Evolutionary conservation across 2,329 filamentous ascomycete species (phyloP).

Genomic region (Penicillium sclerotigenum): DNA sequence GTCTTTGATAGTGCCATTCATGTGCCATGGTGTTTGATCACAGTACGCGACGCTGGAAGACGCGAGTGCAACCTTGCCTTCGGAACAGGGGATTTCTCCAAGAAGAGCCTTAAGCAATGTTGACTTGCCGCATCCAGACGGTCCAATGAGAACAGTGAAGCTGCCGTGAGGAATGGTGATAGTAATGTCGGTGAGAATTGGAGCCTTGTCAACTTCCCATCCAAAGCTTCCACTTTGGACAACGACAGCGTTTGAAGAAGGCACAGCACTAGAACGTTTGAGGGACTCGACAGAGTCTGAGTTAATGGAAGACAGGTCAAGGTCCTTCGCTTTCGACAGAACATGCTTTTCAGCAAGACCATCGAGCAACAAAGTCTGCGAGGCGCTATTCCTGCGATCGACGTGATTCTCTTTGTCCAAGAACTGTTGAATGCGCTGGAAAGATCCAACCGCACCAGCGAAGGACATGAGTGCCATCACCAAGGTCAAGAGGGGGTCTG

Average conservation of each 20-base stretch:
- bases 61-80: slow-evolving; percentile 35
- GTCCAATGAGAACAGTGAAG: slow-evolving; percentile 50
- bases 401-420: slow-evolving; percentile 34
- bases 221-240: slow-evolving; percentile 48
- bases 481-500: slow-evolving; percentile 46
- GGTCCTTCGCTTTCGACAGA: slow-evolving; percentile 21
- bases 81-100: slow-evolving; percentile 40
- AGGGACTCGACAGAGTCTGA: slow-evolving; percentile 25
- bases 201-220: slow-evolving; percentile 45
- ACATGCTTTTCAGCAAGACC: slow-evolving; percentile 21
- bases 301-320: slow-evolving; percentile 23
- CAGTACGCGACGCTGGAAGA: slow-evolving; percentile 40
- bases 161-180: slow-evolving; percentile 43
- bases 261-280: slow-evolving; percentile 15
- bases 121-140: slow-evolving; percentile 54
- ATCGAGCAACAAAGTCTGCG: slow-evolving; percentile 13
- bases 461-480: slow-evolving; percentile 47
- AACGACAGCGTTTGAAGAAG: slow-evolving; percentile 32
- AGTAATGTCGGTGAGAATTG: slow-evolving; percentile 43
- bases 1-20: slow-evolving; percentile 42
- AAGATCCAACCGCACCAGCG: slow-evolving; percentile 47
- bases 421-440: slow-evolving; percentile 48
- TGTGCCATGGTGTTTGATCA: slow-evolving; percentile 42
- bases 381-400: slow-evolving; percentile 23
- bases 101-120: slow-evolving; percentile 48